Evolutionary conservation across 176 grass and related monocot genomes (phyloP).

Genomic region (Neostapfia colusana): DNA sequence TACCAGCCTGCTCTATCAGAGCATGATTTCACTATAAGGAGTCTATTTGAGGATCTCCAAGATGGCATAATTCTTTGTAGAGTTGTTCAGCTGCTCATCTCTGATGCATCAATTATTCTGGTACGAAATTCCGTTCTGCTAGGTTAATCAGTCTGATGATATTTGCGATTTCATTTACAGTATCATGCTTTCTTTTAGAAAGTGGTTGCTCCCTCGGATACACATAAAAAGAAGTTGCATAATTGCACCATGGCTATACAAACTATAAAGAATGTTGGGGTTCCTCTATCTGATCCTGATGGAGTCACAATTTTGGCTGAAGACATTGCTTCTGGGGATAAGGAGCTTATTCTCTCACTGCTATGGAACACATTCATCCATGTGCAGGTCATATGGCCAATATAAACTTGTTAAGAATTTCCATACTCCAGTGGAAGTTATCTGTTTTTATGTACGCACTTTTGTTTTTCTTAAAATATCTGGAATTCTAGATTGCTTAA

Average conservation of each 20-base stretch:
- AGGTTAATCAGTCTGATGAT: background rate
- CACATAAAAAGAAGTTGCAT: conserved; percentile 59
- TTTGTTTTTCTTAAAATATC: background rate
- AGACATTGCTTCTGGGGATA: conserved; percentile 61
- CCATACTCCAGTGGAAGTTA: background rate
- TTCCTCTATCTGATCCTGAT: conserved; percentile 53
- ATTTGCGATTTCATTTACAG: conserved; percentile 20
- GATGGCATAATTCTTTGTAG: conserved; percentile 68
- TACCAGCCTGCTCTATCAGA: conserved; percentile 56
- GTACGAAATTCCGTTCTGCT: conserved; percentile 28
- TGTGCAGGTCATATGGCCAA: conserved; percentile 47
- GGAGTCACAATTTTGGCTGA: conserved; percentile 50
- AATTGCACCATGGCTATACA: conserved; percentile 55
- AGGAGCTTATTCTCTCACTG: conserved; percentile 57
- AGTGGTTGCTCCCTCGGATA: conserved; percentile 57
- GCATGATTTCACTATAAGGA: conserved; percentile 60
- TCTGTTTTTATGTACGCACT: background rate
- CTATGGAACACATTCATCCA: conserved; percentile 60
- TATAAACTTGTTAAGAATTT: conserved; percentile 9
- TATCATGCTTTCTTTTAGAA: conserved; percentile 43
- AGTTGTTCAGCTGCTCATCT: conserved; percentile 57
- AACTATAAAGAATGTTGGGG: conserved; percentile 43
- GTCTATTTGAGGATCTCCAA: conserved; percentile 68
- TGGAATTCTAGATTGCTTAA: conserved; percentile 15
- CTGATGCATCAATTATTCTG: conserved; percentile 53